phyloP scores from a whole-genome alignment of 805 yeast genomes.

The Candida incommunis region DNA sequence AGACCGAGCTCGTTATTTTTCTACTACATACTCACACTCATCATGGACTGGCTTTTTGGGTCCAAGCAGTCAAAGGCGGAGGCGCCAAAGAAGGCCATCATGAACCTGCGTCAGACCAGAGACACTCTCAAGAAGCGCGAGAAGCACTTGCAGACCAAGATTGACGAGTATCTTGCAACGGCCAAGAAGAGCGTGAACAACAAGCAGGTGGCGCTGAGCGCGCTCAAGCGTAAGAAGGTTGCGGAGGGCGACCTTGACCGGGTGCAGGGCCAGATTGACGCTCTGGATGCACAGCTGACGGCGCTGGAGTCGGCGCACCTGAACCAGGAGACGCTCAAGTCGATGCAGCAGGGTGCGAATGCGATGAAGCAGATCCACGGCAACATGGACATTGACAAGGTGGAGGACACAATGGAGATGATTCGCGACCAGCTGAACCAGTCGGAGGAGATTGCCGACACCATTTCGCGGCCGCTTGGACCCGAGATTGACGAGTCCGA shows the following conservation, averaged over 20 bases:
- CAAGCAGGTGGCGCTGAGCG: constrained; percentile 68
- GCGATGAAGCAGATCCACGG: constrained; percentile 96
- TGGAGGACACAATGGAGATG: constrained; percentile 95
- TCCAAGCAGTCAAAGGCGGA: constrained; percentile 42
- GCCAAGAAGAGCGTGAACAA: constrained; percentile 71
- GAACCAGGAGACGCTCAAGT: constrained; percentile 96
- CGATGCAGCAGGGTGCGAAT: constrained; percentile 93
- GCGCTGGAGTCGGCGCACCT: constrained; percentile 92
- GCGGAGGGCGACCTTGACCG: constrained; percentile 64
- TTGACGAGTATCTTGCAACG: constrained; percentile 61
- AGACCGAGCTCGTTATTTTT: too few relatives aligned
- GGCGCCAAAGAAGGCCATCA: constrained; percentile 83
- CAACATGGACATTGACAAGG: constrained; percentile 89
- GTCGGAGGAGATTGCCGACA: constrained; percentile 91
- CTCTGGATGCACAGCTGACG: constrained; percentile 76
- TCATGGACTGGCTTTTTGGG: constrained; percentile 1
- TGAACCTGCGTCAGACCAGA: constrained; percentile 78
- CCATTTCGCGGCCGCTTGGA: constrained; percentile 88
- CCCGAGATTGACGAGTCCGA: constrained; percentile 73
- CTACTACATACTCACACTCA: too few relatives aligned
- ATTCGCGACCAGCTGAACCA: constrained; percentile 92
- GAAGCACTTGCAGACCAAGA: constrained; percentile 66
- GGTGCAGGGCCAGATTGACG: constrained; percentile 76
- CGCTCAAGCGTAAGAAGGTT: constrained; percentile 77
- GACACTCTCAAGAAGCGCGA: constrained; percentile 76